Percentiles rank a stretch among this genome's conserved stretches.
Evolutionary conservation across 2,329 filamentous ascomycete species (phyloP).

Genomic region (Clonostachys rosea): DNA sequence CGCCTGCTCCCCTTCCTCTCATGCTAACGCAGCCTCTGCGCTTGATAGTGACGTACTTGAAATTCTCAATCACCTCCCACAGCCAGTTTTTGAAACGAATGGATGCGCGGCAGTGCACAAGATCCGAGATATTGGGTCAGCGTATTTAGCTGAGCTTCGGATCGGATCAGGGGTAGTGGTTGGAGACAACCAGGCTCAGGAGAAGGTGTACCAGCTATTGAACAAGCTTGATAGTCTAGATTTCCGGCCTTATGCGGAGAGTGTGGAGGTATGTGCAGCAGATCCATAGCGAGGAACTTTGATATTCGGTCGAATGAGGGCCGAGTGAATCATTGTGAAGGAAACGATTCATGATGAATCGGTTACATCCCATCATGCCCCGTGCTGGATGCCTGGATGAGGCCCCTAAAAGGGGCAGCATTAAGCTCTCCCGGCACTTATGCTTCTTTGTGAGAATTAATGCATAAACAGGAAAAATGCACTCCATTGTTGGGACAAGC

Average conservation of each 20-base stretch:
- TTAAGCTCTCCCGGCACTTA: too few species aligned
- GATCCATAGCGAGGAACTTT: too few species aligned
- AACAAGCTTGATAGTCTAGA: neutral
- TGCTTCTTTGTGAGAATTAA: too few species aligned
- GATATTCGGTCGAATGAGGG: too few species aligned
- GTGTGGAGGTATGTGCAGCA: too few species aligned
- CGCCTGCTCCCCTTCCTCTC: neutral
- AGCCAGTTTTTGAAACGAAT: constrained; percentile 23
- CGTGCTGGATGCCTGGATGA: too few species aligned
- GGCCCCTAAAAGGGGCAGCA: too few species aligned
- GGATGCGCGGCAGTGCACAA: constrained; percentile 25
- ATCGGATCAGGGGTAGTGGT: neutral
- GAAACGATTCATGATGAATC: too few species aligned
- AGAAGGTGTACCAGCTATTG: neutral
- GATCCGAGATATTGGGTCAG: constrained; percentile 26
- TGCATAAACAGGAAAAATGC: too few species aligned
- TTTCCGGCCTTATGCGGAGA: neutral
- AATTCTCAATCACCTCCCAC: constrained; percentile 24
- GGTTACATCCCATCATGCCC: too few species aligned
- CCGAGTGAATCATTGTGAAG: too few species aligned
- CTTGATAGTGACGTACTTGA: constrained; percentile 22
- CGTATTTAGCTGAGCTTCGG: constrained; percentile 21
- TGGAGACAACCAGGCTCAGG: neutral
- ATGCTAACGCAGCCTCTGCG: constrained; percentile 1
- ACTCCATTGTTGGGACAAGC: too few species aligned